Conservation (phyloP, 495 filamentous ascomycete genomes). For the Aspergillus avenaceus region DNA sequence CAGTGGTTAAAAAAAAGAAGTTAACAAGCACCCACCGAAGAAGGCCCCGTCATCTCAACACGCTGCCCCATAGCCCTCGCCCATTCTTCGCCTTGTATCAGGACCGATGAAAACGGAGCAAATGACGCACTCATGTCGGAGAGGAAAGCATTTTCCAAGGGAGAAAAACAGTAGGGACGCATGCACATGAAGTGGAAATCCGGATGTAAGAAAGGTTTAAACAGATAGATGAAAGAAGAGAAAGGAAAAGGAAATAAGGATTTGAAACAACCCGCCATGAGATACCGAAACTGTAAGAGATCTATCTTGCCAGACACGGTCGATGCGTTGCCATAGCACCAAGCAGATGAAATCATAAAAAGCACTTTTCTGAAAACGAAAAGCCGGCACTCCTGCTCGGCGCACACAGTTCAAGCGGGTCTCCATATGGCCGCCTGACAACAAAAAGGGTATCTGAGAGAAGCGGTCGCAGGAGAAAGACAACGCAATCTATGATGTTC, state of each 20-base stretch:
- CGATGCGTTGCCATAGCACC: constrained; percentile 40
- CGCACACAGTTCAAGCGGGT: constrained; percentile 42
- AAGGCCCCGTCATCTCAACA: constrained; percentile 13
- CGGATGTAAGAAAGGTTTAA: constrained; percentile 15
- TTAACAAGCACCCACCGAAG: constrained; percentile 22
- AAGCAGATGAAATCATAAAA: constrained; percentile 44
- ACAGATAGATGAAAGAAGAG: constrained; percentile 28
- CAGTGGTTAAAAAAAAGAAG: constrained; percentile 19
- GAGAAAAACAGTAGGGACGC: constrained; percentile 15
- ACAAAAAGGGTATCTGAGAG: constrained; percentile 57
- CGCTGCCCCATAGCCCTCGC: background rate
- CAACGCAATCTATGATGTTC: constrained; percentile 81
- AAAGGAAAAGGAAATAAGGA: too few relatives aligned
- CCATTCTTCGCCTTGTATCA: constrained; percentile 5
- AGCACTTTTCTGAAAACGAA: constrained; percentile 40
- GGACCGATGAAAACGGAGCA: constrained; percentile 1
- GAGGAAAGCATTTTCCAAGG: constrained; percentile 29
- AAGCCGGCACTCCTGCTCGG: constrained; percentile 39
- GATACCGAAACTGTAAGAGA: constrained; percentile 50
- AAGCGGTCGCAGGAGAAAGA: constrained; percentile 51
- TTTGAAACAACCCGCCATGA: constrained; percentile 37
- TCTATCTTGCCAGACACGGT: constrained; percentile 43
- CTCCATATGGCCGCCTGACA: constrained; percentile 38
- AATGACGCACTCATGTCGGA: constrained; percentile 19
- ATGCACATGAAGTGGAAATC: constrained; percentile 14